Evolutionary conservation across 805 yeast genomes (phyloP).

Genomic region (Schwanniomyces vanrijiae): DNA sequence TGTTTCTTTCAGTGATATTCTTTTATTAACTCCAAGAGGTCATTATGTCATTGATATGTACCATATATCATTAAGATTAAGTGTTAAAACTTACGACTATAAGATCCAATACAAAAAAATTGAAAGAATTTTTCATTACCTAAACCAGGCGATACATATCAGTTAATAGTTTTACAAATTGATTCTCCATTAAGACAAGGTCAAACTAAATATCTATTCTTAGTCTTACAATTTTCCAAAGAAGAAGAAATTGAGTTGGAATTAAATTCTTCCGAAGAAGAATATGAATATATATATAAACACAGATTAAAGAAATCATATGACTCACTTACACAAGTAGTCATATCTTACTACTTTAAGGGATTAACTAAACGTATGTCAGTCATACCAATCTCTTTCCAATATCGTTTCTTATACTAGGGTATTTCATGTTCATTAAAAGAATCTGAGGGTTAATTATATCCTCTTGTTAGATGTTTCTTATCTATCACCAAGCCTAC

Average conservation of each 20-base stretch:
- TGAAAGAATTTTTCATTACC: slow-evolving; percentile 92
- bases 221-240: slow-evolving; percentile 83
- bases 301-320: slow-evolving; percentile 72
- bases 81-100: slow-evolving; percentile 98
- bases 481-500: slow-evolving; percentile 94
- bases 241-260: slow-evolving; percentile 93
- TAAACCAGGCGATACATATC: slow-evolving; percentile 90
- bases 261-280: slow-evolving; percentile 80
- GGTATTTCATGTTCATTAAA: slow-evolving; percentile 91
- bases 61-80: slow-evolving; percentile 77
- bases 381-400: slow-evolving; percentile 79
- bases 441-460: slow-evolving; percentile 92
- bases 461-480: slow-evolving; percentile 86
- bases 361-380: slow-evolving; percentile 88
- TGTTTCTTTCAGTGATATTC: slow-evolving; percentile 85
- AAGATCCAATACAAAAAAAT: slow-evolving; percentile 88
- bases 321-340: slow-evolving; percentile 83
- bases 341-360: slow-evolving; percentile 83
- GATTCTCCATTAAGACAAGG: slow-evolving; percentile 99
- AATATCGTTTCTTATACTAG: slow-evolving; percentile 73
- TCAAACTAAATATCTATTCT: slow-evolving; percentile 91
- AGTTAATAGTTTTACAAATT: slow-evolving; percentile 81
- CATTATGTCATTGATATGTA: slow-evolving; percentile 97
- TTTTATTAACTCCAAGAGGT: slow-evolving; percentile 96
- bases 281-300: slow-evolving; percentile 71